phyloP scores from a whole-genome alignment of 306 rosid genomes.

The Cajanus cajan region DNA sequence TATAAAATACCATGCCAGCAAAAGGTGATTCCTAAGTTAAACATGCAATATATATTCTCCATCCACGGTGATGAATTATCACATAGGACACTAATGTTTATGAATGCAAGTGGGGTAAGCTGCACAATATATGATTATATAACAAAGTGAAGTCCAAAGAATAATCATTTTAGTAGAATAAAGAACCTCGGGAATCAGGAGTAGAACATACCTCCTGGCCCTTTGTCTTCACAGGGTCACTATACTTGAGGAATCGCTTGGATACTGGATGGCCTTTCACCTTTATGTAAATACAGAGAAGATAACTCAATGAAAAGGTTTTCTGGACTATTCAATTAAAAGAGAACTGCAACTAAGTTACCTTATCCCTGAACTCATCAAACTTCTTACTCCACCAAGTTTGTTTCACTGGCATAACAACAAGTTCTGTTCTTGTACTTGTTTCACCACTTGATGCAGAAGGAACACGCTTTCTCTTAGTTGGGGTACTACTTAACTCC shows the following conservation, averaged over 20 bases:
- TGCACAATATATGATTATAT: slow-evolving; percentile 4
- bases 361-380: slow-evolving; percentile 80
- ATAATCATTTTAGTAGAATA: not conserved
- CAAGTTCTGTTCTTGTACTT: slow-evolving; percentile 70
- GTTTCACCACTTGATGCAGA: slow-evolving; percentile 52
- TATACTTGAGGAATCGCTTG: slow-evolving; percentile 52
- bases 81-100: not conserved
- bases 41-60: not conserved
- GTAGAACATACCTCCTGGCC: slow-evolving; percentile 73
- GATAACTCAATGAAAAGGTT: slow-evolving; percentile 9
- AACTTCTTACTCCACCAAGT: slow-evolving; percentile 76
- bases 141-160: not conserved
- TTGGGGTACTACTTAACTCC: slow-evolving; percentile 66
- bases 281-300: slow-evolving; percentile 41
- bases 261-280: slow-evolving; percentile 58
- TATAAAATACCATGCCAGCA: slow-evolving; percentile 15
- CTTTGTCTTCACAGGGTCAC: slow-evolving; percentile 76
- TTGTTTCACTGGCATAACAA: slow-evolving; percentile 60
- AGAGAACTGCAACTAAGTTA: slow-evolving; percentile 19
- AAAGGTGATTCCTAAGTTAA: slow-evolving; percentile 19
- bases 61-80: not conserved
- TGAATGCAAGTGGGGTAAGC: slow-evolving; percentile 5
- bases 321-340: not conserved
- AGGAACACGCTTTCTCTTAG: slow-evolving; percentile 60
- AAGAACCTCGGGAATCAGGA: slow-evolving; percentile 7